These are phyloP conservation scores for Termitomyces titanicus DNA, from an alignment of 768 basidiomycete genomes.

Conservation along the genomic window DNA sequence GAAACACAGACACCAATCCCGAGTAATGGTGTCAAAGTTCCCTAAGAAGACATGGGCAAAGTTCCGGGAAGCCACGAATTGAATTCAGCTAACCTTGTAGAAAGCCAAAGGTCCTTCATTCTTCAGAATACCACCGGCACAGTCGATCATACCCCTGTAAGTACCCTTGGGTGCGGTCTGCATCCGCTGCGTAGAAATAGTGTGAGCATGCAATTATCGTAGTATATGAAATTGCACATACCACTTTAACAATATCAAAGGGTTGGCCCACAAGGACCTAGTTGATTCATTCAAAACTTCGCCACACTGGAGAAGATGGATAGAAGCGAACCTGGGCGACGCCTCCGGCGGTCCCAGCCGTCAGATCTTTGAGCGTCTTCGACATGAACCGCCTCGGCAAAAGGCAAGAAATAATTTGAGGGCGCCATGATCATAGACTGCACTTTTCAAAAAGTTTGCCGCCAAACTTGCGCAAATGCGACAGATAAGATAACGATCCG, in stretches of 20 bases:
- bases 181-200: constrained; percentile 60
- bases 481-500: constrained; percentile 26
- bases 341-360: constrained; percentile 89
- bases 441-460: constrained; percentile 10
- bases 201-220: neutral
- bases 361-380: constrained; percentile 81
- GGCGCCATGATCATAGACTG: constrained; percentile 9
- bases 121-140: constrained; percentile 85
- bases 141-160: constrained; percentile 83
- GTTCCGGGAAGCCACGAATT: neutral
- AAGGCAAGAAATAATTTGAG: constrained; percentile 5
- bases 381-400: constrained; percentile 29
- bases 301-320: constrained; percentile 6
- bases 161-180: constrained; percentile 92
- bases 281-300: constrained; percentile 11
- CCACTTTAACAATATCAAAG: constrained; percentile 97
- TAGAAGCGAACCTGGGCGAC: constrained; percentile 67
- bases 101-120: constrained; percentile 92
- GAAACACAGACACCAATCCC: constrained; percentile 95
- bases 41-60: constrained; percentile 40
- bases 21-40: constrained; percentile 84
- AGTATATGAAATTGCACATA: constrained; percentile 36
- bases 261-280: constrained; percentile 90
- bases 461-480: constrained; percentile 29
- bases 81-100: constrained; percentile 67